Percentiles rank a stretch among this genome's conserved stretches.
These are phyloP conservation scores for Sordariomycetes sp. DNA, from an alignment of 2,329 filamentous ascomycete species.

Conservation along the genomic window DNA sequence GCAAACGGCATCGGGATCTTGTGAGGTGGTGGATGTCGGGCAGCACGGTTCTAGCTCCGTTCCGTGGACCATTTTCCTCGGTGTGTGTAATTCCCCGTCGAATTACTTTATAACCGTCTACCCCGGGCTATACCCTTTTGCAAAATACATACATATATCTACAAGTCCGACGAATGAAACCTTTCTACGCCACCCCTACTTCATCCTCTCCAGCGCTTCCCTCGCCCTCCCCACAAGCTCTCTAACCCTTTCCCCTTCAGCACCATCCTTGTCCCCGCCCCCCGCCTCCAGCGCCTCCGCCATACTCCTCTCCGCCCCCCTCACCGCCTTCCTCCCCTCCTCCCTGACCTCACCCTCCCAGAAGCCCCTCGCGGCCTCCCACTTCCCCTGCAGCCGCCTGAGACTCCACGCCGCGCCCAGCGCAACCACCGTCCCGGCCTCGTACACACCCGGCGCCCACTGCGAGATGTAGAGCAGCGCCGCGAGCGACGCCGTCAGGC, in stretches of 20 bases:
- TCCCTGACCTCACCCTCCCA: conserved; percentile 57
- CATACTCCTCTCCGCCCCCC: conserved; percentile 40
- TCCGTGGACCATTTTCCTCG: neutral
- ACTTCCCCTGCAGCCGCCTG: conserved; percentile 44
- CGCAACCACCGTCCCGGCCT: conserved; percentile 48
- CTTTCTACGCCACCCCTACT: conserved; percentile 14
- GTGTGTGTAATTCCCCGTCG: neutral
- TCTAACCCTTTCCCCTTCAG: conserved; percentile 24
- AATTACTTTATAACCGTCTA: neutral
- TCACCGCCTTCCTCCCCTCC: conserved; percentile 49
- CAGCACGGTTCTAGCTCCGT: neutral
- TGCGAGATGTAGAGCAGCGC: conserved; percentile 43
- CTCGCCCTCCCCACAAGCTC: conserved; percentile 34
- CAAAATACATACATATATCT: neutral
- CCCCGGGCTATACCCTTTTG: neutral
- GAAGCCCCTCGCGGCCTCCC: conserved; percentile 44
- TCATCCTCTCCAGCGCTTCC: conserved; percentile 31
- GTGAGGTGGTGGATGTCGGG: neutral
- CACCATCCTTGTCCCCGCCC: conserved; percentile 11
- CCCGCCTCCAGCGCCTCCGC: conserved; percentile 27
- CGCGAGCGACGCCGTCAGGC: conserved; percentile 41
- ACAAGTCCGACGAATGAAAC: conserved; percentile 3
- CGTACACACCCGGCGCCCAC: conserved; percentile 39
- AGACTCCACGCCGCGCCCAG: conserved; percentile 47
- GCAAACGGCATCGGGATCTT: neutral